Percentiles rank a stretch among this genome's conserved stretches.
These are phyloP conservation scores for Backusella tarrabulga DNA, from an alignment of 192 early-diverging fungal genomes.

Conservation along the genomic window DNA sequence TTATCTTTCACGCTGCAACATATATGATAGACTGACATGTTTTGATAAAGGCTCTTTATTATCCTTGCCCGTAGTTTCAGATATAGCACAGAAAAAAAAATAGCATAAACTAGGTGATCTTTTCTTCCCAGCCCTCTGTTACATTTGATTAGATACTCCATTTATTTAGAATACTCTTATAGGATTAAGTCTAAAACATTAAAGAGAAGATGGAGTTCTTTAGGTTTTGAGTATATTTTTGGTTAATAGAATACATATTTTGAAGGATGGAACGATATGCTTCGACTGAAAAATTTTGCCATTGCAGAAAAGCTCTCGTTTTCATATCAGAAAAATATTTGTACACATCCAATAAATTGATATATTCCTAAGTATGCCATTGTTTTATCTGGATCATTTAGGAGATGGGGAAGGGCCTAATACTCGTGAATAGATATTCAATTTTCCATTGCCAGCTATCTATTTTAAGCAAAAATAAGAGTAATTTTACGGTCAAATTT, in stretches of 20 bases:
- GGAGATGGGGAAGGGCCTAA: no score
- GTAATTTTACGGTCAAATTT: background rate
- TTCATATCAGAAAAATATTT: background rate
- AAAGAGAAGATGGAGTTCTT: background rate
- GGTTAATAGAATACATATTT: background rate
- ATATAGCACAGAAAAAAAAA: background rate
- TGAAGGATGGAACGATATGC: background rate
- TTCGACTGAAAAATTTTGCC: background rate
- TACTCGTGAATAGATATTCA: no score
- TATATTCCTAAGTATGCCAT: background rate
- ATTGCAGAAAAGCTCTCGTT: no score
- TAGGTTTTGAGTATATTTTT: background rate
- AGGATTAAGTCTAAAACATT: background rate
- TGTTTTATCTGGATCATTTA: no score
- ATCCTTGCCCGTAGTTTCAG: background rate
- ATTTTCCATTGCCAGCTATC: background rate
- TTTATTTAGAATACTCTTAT: background rate
- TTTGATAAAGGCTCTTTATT: background rate
- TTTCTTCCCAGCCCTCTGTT: background rate
- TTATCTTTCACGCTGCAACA: background rate
- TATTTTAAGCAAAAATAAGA: background rate
- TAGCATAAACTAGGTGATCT: background rate
- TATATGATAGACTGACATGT: background rate
- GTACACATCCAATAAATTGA: background rate
- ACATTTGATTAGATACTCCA: background rate